Evolutionary conservation across 2,329 filamentous ascomycete genomes (phyloP).

Genomic region (Diplodia sapinea): DNA sequence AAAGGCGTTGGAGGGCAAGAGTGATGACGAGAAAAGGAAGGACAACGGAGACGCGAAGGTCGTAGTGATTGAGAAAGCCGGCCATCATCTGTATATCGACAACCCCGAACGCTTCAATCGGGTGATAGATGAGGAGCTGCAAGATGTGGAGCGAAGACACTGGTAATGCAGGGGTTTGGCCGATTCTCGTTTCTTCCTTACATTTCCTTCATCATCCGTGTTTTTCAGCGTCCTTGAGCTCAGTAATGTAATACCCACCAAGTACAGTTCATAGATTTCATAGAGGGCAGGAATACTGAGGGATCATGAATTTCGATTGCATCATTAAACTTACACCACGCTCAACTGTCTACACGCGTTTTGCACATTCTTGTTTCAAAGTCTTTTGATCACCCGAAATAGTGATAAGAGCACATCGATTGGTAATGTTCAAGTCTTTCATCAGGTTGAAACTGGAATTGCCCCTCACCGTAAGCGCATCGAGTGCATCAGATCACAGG

Average conservation of each 20-base stretch:
- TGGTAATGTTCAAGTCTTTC: too few relatives aligned
- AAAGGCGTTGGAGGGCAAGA: conserved; percentile 63
- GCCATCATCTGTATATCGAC: conserved; percentile 75
- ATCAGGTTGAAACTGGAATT: too few relatives aligned
- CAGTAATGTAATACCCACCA: neutral
- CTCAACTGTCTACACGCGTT: too few relatives aligned
- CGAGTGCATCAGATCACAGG: too few relatives aligned
- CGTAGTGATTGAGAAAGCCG: conserved; percentile 72
- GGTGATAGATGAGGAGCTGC: conserved; percentile 69
- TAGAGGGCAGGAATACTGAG: neutral
- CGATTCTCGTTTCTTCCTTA: too few relatives aligned
- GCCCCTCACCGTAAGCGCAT: too few relatives aligned
- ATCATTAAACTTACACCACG: too few relatives aligned
- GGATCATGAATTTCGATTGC: neutral
- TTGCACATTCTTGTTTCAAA: too few relatives aligned
- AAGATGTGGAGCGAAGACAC: conserved; percentile 59
- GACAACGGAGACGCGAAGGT: conserved; percentile 87
- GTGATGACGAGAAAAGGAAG: conserved; percentile 67
- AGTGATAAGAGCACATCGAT: too few relatives aligned
- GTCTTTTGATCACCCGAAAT: too few relatives aligned
- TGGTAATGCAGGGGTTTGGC: conserved; percentile 5
- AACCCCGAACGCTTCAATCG: conserved; percentile 72
- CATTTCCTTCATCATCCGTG: neutral
- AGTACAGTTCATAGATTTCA: neutral
- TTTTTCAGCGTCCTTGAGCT: neutral